Conservation (phyloP, 208 protist genomes). For the Trypanosoma platydactyli region DNA sequence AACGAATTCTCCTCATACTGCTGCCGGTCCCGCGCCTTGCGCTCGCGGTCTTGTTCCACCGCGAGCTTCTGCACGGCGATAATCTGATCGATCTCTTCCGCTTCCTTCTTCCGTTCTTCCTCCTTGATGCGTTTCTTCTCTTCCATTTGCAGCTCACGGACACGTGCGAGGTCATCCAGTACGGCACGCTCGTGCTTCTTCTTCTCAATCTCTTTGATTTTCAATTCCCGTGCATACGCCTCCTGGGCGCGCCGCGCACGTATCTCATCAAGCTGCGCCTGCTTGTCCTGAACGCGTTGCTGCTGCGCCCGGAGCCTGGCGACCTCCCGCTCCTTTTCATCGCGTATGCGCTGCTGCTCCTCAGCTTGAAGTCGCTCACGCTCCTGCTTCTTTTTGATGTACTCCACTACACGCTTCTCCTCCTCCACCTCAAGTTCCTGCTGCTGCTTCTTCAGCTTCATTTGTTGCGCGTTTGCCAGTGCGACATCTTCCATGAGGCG, state of each 20-base stretch:
- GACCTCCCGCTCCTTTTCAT: constrained; percentile 91
- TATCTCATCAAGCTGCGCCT: constrained; percentile 90
- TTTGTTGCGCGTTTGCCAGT: constrained; percentile 93
- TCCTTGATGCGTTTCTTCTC: constrained; percentile 71
- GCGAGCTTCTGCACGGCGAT: constrained; percentile 83
- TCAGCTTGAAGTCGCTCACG: constrained; percentile 86
- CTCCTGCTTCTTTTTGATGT: constrained; percentile 82
- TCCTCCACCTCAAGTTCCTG: constrained; percentile 79
- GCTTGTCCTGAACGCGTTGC: constrained; percentile 91
- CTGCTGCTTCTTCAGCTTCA: constrained; percentile 84
- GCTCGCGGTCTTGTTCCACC: constrained; percentile 69
- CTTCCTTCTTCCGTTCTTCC: constrained; percentile 56
- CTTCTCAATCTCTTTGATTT: constrained; percentile 79
- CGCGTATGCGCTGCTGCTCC: constrained; percentile 77
- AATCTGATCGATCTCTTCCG: constrained; percentile 88
- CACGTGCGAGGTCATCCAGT: constrained; percentile 71
- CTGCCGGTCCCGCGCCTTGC: constrained; percentile 52
- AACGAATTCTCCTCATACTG: constrained; percentile 83
- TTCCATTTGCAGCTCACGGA: constrained; percentile 80
- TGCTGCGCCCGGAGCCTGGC: constrained; percentile 87
- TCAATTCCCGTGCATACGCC: constrained; percentile 76
- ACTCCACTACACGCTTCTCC: constrained; percentile 87
- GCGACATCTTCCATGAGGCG: constrained; percentile 91
- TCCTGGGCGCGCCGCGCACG: constrained; percentile 89
- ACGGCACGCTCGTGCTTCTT: constrained; percentile 55